A percentile compares a stretch with the other conserved stretches of the same genome.
Conservation (phyloP, 192 early-diverging fungal genomes). For the Rhizoclosmatium globosum region DNA sequence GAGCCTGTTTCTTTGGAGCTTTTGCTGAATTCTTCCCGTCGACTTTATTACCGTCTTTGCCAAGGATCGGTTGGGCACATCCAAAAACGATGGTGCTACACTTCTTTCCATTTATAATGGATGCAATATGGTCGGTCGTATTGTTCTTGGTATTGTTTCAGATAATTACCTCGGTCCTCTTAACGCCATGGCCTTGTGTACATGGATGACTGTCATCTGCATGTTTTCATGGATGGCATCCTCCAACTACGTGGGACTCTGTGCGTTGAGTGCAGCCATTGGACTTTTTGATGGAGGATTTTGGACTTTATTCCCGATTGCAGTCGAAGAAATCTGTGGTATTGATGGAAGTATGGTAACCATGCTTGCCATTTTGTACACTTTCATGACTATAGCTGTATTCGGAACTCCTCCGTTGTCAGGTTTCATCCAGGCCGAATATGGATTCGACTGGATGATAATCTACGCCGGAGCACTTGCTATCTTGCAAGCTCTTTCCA, state of each 20-base stretch:
- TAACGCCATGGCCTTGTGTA: constrained; percentile 64
- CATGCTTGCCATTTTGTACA: constrained; percentile 31
- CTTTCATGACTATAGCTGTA: constrained; percentile 29
- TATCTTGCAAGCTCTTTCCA: neutral
- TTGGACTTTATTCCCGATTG: constrained; percentile 43
- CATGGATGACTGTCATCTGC: constrained; percentile 33
- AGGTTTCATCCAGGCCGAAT: constrained; percentile 18
- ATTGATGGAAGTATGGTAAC: neutral
- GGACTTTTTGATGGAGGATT: constrained; percentile 22
- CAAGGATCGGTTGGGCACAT: neutral
- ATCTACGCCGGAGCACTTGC: constrained; percentile 1
- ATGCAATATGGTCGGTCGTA: constrained; percentile 68
- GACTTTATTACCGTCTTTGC: constrained; percentile 16
- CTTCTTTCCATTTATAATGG: constrained; percentile 71
- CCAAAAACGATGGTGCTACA: neutral
- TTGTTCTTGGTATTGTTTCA: constrained; percentile 68
- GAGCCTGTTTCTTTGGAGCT: constrained; percentile 48
- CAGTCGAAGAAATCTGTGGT: constrained; percentile 27
- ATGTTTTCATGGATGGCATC: constrained; percentile 21
- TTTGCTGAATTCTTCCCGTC: constrained; percentile 21
- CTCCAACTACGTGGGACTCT: neutral
- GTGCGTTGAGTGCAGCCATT: constrained; percentile 6
- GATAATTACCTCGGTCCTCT: constrained; percentile 67
- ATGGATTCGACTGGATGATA: constrained; percentile 16
- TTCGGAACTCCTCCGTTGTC: constrained; percentile 33